phyloP scores from a whole-genome alignment of 495 filamentous ascomycete species.

The Hypoxylon intermedium region DNA sequence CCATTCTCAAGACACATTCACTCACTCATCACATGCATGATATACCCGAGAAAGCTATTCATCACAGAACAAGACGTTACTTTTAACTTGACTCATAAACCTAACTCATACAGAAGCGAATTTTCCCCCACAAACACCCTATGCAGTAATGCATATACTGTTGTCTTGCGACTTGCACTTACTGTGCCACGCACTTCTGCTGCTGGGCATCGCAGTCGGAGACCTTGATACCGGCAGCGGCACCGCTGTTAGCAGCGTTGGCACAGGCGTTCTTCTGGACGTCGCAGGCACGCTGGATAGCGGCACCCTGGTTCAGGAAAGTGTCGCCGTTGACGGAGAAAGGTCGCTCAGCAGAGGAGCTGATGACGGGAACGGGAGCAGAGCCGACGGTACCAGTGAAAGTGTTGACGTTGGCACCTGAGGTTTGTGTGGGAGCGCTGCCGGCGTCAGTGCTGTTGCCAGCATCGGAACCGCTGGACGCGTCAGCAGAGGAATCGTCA shows the following conservation, averaged over 20 bases:
- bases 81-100: too few species aligned
- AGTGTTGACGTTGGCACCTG: conserved; percentile 58
- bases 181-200: conserved; percentile 51
- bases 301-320: conserved; percentile 59
- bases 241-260: conserved; percentile 61
- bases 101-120: too few species aligned
- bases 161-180: conserved; percentile 26
- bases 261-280: conserved; percentile 65
- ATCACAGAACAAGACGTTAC: too few species aligned
- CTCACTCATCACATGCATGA: too few species aligned
- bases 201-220: conserved; percentile 60
- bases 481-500: not conserved
- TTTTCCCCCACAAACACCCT: too few species aligned
- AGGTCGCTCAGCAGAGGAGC: conserved; percentile 53
- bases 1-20: too few species aligned
- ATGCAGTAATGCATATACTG: too few species aligned
- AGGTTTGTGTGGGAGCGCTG: not conserved
- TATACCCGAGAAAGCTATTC: too few species aligned
- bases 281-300: conserved; percentile 60
- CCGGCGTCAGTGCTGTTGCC: not conserved
- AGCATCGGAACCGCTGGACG: not conserved
- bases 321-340: conserved; percentile 63
- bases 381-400: conserved; percentile 65
- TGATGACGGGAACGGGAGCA: conserved; percentile 56
- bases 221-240: conserved; percentile 41